These are phyloP conservation scores for Fomitopsis schrenkii DNA, from an alignment of 1,284 basidiomycete genomes.

Conservation along the genomic window DNA sequence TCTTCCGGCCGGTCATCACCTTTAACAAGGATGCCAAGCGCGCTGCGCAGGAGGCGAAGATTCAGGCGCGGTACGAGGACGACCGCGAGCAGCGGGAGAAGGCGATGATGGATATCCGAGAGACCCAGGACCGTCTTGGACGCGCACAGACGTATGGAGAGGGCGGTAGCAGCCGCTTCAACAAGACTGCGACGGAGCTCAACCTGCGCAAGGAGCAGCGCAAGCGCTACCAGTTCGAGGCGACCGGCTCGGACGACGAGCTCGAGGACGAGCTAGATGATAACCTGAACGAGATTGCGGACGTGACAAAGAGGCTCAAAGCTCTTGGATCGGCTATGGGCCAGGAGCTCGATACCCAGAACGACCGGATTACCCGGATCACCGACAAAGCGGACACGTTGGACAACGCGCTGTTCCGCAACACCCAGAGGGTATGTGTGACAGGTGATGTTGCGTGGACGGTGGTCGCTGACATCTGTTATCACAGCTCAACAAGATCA, in stretches of 20 bases:
- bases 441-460: neutral
- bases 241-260: conserved; percentile 95
- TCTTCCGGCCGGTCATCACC: conserved; percentile 89
- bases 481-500: conserved; percentile 65
- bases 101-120: conserved; percentile 81
- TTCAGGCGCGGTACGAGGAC: conserved; percentile 85
- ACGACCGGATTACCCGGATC: conserved; percentile 65
- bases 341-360: conserved; percentile 77
- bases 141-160: conserved; percentile 64
- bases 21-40: conserved; percentile 94
- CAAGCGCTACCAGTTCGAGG: conserved; percentile 91
- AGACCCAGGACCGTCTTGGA: conserved; percentile 85
- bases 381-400: conserved; percentile 65
- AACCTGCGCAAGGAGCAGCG: conserved; percentile 63
- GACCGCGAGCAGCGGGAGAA: conserved; percentile 86
- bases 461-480: conserved; percentile 5
- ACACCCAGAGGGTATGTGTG: conserved; percentile 64
- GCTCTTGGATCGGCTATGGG: conserved; percentile 83
- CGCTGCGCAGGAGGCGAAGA: conserved; percentile 84
- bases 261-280: conserved; percentile 83
- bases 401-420: conserved; percentile 60
- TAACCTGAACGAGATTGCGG: conserved; percentile 88
- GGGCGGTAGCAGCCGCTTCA: conserved; percentile 38
- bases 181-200: conserved; percentile 45
- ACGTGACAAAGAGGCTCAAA: conserved; percentile 81